Evolutionary conservation across 1,139 yeast species (phyloP), one percentile per base, ranked within the genome.

Genomic region (Debaryomyces singareniensis): DNA sequence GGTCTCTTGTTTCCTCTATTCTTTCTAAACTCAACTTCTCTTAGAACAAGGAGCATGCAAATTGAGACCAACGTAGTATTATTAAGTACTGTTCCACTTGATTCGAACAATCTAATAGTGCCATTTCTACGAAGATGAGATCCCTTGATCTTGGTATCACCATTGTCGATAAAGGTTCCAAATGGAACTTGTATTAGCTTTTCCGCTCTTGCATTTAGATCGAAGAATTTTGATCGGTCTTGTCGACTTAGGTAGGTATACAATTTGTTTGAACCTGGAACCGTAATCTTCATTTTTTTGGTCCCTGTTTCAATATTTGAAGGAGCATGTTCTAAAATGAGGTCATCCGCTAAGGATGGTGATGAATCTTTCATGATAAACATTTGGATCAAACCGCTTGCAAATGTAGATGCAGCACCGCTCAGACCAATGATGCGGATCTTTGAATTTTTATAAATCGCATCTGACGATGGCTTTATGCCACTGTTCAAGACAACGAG

Each of bases 11-110:
- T 50, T 3, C 71, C 68, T 39, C 54, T 49, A 40, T 53, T 60
- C 38, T 64, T 64, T 26, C 65, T 41, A 15, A 45, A 45, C 36
- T 64, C 69, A 38, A 60, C 69, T 32, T 62, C 69, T 26, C 68
- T 36, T 31, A 64, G 46, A 4, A 59, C 58, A 33, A 62, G 41
- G 36, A 63, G 36, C 5, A 62, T 43, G 27, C 59, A 49, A n/a
- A 49, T 37, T 20, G 62, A 29, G 15, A 58, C 49, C 35, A 55
- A 36, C 20, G 55, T 49, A 21, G 51, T 53, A 9, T 46, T 48
- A 31, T 47, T 43, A 6, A 52, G 24, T 5, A 30, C 33, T 11
- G 35, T 38, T 11, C 35, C 30, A 6, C 29, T 24, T 21, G 37
- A 29, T 27, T 58, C 64, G 36, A 57, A 60, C 16, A 61, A 31